phyloP scores from a whole-genome alignment of 768 basidiomycete species.

The Rhodotorula babjevae region DNA sequence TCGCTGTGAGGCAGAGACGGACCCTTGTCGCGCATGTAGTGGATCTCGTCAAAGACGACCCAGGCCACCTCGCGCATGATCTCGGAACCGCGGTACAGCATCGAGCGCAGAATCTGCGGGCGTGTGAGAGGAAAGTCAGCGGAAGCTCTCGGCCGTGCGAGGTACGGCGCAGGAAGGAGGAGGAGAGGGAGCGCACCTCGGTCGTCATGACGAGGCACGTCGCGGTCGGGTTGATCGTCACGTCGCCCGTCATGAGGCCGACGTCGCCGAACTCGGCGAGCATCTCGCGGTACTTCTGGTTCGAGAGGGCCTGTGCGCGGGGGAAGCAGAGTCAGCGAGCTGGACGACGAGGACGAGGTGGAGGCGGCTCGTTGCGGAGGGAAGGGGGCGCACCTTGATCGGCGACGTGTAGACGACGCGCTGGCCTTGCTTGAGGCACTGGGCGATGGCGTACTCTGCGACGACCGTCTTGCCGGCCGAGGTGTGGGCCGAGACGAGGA shows the following conservation, averaged over 20 bases:
- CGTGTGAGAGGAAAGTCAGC: no score
- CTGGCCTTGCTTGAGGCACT: conserved; percentile 86
- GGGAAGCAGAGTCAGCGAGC: not conserved
- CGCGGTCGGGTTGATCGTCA: conserved; percentile 95
- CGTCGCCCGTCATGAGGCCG: conserved; percentile 98
- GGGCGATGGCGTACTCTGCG: conserved; percentile 98
- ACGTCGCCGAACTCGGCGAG: conserved; percentile 95
- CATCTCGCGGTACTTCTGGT: conserved; percentile 99
- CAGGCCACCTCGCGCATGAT: conserved; percentile 99
- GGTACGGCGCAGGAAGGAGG: no score
- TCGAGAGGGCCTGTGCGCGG: conserved; percentile 74
- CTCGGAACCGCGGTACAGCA: conserved; percentile 97
- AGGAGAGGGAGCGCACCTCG: conserved; percentile 58
- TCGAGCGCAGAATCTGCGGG: conserved; percentile 85
- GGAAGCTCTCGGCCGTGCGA: no score
- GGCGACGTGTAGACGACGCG: conserved; percentile 98
- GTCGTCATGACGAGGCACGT: conserved; percentile 99
- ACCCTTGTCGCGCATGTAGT: conserved; percentile 96
- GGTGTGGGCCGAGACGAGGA: conserved; percentile 95
- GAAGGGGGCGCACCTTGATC: conserved; percentile 70
- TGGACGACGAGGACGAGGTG: no score
- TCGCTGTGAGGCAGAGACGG: conserved; percentile 8
- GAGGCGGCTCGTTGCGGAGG: no score
- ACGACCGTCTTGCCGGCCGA: conserved; percentile 99
- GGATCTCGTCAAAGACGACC: conserved; percentile 99